Conservation (phyloP, 352 stramenopile genomes). For the Phytophthora gonapodyides region DNA sequence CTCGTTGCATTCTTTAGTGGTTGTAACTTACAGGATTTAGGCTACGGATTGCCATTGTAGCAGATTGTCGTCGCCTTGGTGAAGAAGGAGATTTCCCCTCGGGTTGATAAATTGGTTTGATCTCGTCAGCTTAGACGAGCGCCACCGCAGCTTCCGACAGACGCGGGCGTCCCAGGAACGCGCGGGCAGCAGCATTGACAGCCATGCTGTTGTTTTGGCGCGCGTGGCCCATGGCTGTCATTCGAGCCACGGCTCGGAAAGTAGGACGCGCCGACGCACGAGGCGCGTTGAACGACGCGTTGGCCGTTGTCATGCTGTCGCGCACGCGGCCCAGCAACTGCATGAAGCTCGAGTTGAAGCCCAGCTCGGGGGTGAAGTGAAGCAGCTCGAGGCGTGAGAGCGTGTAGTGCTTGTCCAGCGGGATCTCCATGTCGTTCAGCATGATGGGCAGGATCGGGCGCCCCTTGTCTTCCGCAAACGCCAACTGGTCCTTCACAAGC, state of each 20-base stretch:
- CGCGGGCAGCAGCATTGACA: constrained; percentile 28
- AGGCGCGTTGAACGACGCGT: constrained; percentile 33
- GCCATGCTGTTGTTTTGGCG: constrained; percentile 34
- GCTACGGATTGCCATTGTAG: background rate
- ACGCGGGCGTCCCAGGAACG: constrained; percentile 33
- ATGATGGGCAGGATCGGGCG: constrained; percentile 73
- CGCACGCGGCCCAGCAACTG: constrained; percentile 52
- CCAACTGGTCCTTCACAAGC: constrained; percentile 81
- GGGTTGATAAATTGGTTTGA: constrained; percentile 29
- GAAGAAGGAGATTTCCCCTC: constrained; percentile 6
- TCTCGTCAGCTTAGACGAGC: constrained; percentile 25
- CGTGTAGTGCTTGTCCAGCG: constrained; percentile 78
- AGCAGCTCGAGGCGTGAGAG: constrained; percentile 72
- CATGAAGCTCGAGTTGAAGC: constrained; percentile 78
- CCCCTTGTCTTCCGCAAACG: constrained; percentile 82
- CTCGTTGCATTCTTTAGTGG: constrained; percentile 13
- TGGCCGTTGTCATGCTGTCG: constrained; percentile 43
- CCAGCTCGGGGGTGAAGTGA: constrained; percentile 80
- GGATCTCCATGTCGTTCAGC: constrained; percentile 76
- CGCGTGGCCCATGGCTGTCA: constrained; percentile 33
- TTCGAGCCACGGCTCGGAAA: constrained; percentile 40
- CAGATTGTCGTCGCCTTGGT: constrained; percentile 11
- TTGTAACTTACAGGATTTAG: constrained; percentile 12
- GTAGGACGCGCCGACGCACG: constrained; percentile 34
- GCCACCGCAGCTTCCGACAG: constrained; percentile 33